A percentile compares a stretch with the other conserved stretches of the same genome.
Conservation (phyloP, 345 rosid genomes). For the Corchorus capsularis region DNA sequence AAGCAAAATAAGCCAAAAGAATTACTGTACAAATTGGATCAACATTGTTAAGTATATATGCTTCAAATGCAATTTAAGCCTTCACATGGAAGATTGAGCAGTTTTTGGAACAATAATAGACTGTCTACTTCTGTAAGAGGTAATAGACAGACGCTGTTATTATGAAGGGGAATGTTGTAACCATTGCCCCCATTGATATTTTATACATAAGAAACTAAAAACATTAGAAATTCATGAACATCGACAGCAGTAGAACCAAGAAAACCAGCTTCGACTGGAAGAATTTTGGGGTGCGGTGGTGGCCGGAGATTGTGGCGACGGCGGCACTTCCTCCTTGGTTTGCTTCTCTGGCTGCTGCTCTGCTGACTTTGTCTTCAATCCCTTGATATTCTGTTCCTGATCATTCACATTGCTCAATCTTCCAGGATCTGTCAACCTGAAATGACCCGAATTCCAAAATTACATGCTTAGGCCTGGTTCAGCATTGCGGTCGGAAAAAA, state of each 20-base stretch:
- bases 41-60: neutral
- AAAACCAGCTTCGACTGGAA: constrained; percentile 39
- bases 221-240: neutral
- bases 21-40: neutral
- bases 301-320: constrained; percentile 26
- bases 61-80: neutral
- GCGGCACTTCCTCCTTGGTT: constrained; percentile 19
- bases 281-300: constrained; percentile 29
- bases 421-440: constrained; percentile 41
- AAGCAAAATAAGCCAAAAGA: neutral
- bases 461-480: neutral
- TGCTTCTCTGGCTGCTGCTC: constrained; percentile 18
- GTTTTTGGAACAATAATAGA: neutral
- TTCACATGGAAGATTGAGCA: neutral
- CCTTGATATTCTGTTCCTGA: neutral
- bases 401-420: constrained; percentile 16
- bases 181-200: neutral
- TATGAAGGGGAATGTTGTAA: neutral
- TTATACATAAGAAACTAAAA: neutral
- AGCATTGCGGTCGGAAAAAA: neutral
- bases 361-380: neutral
- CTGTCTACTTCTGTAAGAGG: neutral
- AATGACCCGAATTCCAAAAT: neutral
- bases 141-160: neutral
- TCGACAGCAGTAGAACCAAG: constrained; percentile 58